Conservation (phyloP, 768 basidiomycete species). For the Xerocomellus chrysenteron region DNA sequence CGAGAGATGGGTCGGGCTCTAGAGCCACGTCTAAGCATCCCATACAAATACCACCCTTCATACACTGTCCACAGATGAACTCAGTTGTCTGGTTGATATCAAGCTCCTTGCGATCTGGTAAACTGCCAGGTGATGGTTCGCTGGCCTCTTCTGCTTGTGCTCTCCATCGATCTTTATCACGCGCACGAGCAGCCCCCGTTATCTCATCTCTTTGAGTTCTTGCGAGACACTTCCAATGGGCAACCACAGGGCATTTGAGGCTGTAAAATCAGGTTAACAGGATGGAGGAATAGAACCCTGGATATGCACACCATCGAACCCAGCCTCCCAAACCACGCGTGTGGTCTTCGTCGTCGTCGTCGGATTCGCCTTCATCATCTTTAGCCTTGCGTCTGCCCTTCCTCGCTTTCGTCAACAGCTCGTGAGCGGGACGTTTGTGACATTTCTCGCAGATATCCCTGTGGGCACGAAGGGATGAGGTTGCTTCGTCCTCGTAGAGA, state of each 20-base stretch:
- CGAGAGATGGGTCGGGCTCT: constrained; percentile 40
- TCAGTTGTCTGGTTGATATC: constrained; percentile 63
- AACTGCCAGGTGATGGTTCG: constrained; percentile 26
- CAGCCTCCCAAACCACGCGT: constrained; percentile 66
- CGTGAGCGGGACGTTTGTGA: constrained; percentile 56
- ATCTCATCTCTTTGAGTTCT: constrained; percentile 69
- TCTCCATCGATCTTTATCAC: constrained; percentile 45
- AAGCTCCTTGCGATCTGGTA: constrained; percentile 48
- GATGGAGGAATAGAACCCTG: not conserved
- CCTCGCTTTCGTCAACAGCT: constrained; percentile 45
- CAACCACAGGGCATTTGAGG: constrained; percentile 72
- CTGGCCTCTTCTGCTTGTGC: constrained; percentile 24
- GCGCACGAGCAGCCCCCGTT: constrained; percentile 57
- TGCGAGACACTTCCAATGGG: constrained; percentile 77
- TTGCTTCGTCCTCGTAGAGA: constrained; percentile 54
- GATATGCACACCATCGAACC: constrained; percentile 70
- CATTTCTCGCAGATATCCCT: constrained; percentile 73
- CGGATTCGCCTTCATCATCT: constrained; percentile 43
- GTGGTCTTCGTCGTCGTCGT: constrained; percentile 48
- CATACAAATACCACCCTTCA: constrained; percentile 78
- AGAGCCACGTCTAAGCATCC: constrained; percentile 61
- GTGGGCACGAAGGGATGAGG: constrained; percentile 56
- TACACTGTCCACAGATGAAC: constrained; percentile 74
- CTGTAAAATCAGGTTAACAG: constrained; percentile 37
- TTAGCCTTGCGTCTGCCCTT: constrained; percentile 40